Evolutionary conservation across 495 filamentous ascomycete species (phyloP).

Genomic region (Pyrenula massariospora): DNA sequence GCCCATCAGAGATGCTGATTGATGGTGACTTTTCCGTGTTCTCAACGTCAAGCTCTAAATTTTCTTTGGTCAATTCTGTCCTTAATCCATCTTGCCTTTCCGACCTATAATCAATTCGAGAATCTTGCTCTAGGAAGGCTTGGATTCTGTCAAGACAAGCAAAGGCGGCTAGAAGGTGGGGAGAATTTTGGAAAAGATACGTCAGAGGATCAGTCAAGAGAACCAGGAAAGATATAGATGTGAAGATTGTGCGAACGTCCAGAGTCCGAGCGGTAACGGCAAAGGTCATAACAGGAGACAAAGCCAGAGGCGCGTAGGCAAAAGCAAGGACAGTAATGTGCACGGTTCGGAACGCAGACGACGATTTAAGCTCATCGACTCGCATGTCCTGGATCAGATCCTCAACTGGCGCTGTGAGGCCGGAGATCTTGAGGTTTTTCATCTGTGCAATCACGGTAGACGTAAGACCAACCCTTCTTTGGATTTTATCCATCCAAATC

Average conservation of each 20-base stretch:
- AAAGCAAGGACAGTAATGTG: neutral
- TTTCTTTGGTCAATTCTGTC: neutral
- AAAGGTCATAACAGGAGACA: constrained; percentile 41
- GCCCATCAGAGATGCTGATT: constrained; percentile 4
- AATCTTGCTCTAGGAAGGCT: constrained; percentile 22
- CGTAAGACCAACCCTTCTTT: constrained; percentile 35
- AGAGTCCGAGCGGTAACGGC: constrained; percentile 9
- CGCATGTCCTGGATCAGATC: neutral
- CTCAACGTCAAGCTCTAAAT: neutral
- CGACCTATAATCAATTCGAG: constrained; percentile 16
- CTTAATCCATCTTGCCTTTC: neutral
- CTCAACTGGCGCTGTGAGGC: constrained; percentile 19
- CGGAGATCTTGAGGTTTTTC: constrained; percentile 51
- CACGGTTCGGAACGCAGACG: neutral
- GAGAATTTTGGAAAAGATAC: constrained; percentile 7
- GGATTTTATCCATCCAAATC: constrained; percentile 38
- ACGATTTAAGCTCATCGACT: neutral
- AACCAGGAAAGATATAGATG: constrained; percentile 9
- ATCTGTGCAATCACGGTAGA: constrained; percentile 40
- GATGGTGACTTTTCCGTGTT: neutral
- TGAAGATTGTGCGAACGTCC: constrained; percentile 7
- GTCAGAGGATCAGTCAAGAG: constrained; percentile 10
- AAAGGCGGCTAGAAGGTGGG: constrained; percentile 14
- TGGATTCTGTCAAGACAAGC: constrained; percentile 29
- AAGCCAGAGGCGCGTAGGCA: constrained; percentile 37